Evolutionary conservation across 169 alveolate genomes (phyloP), one percentile per base, ranked within the genome.

Genomic region (Eimeria acervulina): DNA sequence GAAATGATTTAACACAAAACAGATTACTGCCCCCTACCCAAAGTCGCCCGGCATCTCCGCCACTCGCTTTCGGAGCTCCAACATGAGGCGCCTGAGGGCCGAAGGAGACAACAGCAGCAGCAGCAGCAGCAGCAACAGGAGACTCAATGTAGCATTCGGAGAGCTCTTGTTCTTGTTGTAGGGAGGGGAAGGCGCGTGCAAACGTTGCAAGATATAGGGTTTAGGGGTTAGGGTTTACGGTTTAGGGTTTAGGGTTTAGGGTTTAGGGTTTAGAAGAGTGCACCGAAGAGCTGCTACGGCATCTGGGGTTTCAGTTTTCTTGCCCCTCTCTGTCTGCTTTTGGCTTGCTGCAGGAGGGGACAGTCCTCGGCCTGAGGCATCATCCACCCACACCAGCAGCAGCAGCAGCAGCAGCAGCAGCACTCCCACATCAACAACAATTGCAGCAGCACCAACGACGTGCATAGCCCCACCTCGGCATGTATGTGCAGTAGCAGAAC

Each of bases 261-360:
- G 87, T 38, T 36, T 36, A 76, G 87, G 15, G 87, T 76, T 38
- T n/a, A 76, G 87, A 76, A 36, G 47, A 31, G 61, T 7, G 51
- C 61, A 76, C 87, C 87, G 51, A 38, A 76, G 87, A 38, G 87
- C 87, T 33, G 87, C 87, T 33, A 76, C 47, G 87, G 87, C 87
- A 42, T 76, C 87, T 33, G 87, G 40, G 13, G n/a, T 76, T 36
- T 76, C 87, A 33, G 33, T 31, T 2, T 76, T 36, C 28, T n/a
- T 59, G 33, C 4, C n/a, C 33, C 31, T 76, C 23, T 42, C 87
- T 26, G 40, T 44, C 38, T 36, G 44, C 42, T 44, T 28, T 21
- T 38, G 87, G 87, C 23, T 76, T 12, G 59, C n/a, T 44, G 59
- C 87, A 42, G 61, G 61, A 4, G 59, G 87, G 17, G 33, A 76